Base-by-base conservation (phyloP, 2,329 filamentous ascomycete species). In the Nemania serpens region DNA sequence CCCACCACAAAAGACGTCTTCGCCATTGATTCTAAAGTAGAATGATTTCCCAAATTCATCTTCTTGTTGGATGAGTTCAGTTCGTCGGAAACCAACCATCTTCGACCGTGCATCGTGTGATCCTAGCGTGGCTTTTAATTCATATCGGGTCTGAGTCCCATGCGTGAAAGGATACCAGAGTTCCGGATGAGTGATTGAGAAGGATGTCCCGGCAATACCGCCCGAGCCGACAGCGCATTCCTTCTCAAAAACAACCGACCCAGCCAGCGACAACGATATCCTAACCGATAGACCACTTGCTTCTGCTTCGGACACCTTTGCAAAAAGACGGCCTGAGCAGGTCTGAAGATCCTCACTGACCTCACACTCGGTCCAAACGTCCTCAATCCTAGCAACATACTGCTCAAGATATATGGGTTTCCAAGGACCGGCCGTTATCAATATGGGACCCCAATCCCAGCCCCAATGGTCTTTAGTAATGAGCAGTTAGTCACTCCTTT, bases 361-460 rank as follows among this genome's bases (percentile, higher is more conserved):
- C 18, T 75, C 69, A 57, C 71, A 74, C 34, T 78, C 68, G 1
- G 78, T 73, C 64, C 81, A 82, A 3, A 91, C 74, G 66, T 91
- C 85, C 0, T 82, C 77, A 5, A 93, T 75, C 15, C 83, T 78
- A 9, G 81, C 78, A 42, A 77, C 72, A 61, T 89, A 92, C 0
- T 82, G 80, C 71, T 93, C 89, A 1, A 93, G 73, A 12, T 80
- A 80, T 1, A 92, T 81, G 2, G 86, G 82, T 63, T 84, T 83
- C 89, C 90, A 93, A 2, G 86, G 84, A 0, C 87, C 87, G 9
- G 81, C 82, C 0, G 85, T 87, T 72, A 86, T 80, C 53, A 89
- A 67, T 6, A 87, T 79, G 1, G 87, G 87, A 0, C 87, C 88
- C 88, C 87, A 89, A 68, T 90, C 87, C 87, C 87, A 90, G 4